Evolutionary conservation across 306 rosid species (phyloP).

Genomic region (Gastrolobium villosum): DNA sequence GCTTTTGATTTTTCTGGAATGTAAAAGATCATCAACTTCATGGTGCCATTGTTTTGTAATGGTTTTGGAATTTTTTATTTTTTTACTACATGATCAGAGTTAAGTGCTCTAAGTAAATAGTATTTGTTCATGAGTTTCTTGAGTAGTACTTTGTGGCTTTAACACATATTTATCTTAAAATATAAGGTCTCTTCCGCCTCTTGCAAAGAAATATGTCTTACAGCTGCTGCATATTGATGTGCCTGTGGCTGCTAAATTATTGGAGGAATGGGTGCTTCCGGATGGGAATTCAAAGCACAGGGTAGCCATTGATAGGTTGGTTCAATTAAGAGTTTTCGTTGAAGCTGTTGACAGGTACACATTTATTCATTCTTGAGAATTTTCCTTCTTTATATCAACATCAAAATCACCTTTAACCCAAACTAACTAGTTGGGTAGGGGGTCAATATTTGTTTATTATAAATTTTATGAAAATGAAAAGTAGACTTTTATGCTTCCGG

Average conservation of each 20-base stretch:
- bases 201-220: constrained; percentile 86
- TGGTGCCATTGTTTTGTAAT: constrained; percentile 4
- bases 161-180: constrained; percentile 18
- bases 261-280: constrained; percentile 93
- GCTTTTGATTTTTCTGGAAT: constrained; percentile 29
- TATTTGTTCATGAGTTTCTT: constrained; percentile 21
- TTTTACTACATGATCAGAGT: background rate
- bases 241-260: constrained; percentile 71
- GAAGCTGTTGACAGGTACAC: constrained; percentile 80
- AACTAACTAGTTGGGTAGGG: too few species aligned
- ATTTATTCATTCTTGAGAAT: background rate
- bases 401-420: too few species aligned
- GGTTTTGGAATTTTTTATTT: background rate
- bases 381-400: background rate
- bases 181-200: constrained; percentile 90
- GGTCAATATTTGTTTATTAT: too few species aligned
- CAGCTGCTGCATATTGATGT: constrained; percentile 78
- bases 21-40: constrained; percentile 26
- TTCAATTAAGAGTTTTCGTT: constrained; percentile 78
- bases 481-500: constrained; percentile 22
- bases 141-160: constrained; percentile 28
- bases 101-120: constrained; percentile 20
- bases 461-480: constrained; percentile 7
- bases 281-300: constrained; percentile 88
- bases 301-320: constrained; percentile 89